These are phyloP conservation scores for Cytospora leucostoma DNA, from an alignment of 2,329 filamentous ascomycete species.

Conservation along the genomic window DNA sequence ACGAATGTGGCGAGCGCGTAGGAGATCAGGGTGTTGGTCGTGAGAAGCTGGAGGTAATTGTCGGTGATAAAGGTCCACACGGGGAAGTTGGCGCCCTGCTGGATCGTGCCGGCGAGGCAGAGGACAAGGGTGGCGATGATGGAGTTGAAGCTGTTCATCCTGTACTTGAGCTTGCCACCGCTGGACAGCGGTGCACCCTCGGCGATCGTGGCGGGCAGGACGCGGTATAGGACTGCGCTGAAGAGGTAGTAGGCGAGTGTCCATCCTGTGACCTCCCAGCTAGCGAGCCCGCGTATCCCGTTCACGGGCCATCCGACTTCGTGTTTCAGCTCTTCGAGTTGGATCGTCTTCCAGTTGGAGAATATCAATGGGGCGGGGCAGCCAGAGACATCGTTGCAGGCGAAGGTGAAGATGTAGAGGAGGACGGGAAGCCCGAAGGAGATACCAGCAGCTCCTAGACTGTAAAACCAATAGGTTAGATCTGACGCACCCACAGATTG, in stretches of 20 bases:
- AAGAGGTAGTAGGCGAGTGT: conserved; percentile 77
- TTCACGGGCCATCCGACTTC: conserved; percentile 80
- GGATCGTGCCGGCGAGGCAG: conserved; percentile 71
- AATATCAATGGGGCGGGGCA: conserved; percentile 85
- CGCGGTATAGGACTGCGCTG: conserved; percentile 71
- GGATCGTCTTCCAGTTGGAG: conserved; percentile 65
- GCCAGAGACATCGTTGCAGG: conserved; percentile 90
- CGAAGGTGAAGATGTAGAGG: conserved; percentile 77
- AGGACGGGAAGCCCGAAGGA: conserved; percentile 78
- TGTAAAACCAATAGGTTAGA: conserved; percentile 38
- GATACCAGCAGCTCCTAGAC: conserved; percentile 74
- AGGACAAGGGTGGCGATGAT: conserved; percentile 71
- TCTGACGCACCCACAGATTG: not conserved
- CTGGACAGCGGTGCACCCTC: conserved; percentile 70
- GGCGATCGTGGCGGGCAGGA: conserved; percentile 72
- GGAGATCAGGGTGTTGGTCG: conserved; percentile 77
- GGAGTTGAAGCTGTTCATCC: conserved; percentile 77
- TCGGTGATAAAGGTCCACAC: conserved; percentile 93
- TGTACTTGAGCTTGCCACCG: conserved; percentile 78
- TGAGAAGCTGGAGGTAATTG: conserved; percentile 85
- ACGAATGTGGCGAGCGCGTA: conserved; percentile 73
- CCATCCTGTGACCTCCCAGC: conserved; percentile 67
- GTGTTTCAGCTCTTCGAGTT: conserved; percentile 69
- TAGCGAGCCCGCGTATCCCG: conserved; percentile 71
- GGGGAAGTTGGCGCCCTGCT: conserved; percentile 77